phyloP scores from a whole-genome alignment of 2,329 filamentous ascomycete species.

The Pseudogymnoascus sp. region DNA sequence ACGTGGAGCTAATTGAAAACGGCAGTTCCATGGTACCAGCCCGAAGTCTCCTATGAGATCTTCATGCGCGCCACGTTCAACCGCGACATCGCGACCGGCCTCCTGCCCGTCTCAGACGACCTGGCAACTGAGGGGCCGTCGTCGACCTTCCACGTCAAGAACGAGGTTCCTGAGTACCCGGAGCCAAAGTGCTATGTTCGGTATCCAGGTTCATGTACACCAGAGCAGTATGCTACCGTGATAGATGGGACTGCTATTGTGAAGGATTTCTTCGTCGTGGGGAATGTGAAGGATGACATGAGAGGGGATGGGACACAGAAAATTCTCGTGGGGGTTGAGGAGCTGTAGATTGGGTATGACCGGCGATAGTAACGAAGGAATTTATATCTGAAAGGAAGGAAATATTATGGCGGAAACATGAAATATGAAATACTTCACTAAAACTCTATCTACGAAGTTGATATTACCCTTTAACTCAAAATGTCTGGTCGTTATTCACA shows the following conservation, averaged over 20 bases:
- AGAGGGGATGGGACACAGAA: neutral
- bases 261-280: constrained; percentile 37
- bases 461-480: neutral
- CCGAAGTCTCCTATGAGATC: constrained; percentile 40
- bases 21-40: constrained; percentile 40
- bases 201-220: constrained; percentile 34
- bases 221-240: constrained; percentile 35
- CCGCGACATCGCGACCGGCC: constrained; percentile 44
- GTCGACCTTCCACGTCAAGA: constrained; percentile 36
- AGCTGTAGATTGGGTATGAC: neutral
- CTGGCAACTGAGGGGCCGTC: constrained; percentile 31
- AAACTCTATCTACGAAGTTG: neutral
- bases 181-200: constrained; percentile 38
- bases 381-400: neutral
- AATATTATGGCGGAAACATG: neutral
- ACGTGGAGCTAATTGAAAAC: constrained; percentile 43
- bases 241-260: constrained; percentile 37
- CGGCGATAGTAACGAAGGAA: neutral
- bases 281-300: constrained; percentile 10
- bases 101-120: constrained; percentile 28
- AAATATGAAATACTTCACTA: neutral
- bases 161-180: constrained; percentile 30
- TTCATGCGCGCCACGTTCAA: constrained; percentile 42
- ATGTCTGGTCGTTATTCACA: neutral
- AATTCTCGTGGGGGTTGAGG: neutral